These are phyloP conservation scores for Ophiosphaerella narmari DNA, from an alignment of 2,329 filamentous ascomycete genomes.

Conservation along the genomic window DNA sequence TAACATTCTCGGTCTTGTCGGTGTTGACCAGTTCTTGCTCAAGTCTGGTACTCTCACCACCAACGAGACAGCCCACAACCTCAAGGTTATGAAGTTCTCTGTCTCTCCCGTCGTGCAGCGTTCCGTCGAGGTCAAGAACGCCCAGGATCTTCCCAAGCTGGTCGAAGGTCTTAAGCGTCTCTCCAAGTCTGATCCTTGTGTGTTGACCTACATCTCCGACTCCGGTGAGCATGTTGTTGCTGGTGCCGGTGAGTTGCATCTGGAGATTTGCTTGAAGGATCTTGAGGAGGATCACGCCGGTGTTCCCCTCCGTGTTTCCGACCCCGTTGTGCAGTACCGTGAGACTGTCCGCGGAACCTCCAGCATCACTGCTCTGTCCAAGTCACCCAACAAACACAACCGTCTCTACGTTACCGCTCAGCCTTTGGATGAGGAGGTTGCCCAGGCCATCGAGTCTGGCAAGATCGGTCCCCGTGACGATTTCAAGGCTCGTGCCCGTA, in stretches of 20 bases:
- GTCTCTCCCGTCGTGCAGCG: conserved; percentile 98
- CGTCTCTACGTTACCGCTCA: conserved; percentile 95
- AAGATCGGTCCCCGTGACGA: conserved; percentile 95
- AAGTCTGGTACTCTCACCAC: conserved; percentile 99
- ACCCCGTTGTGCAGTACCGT: conserved; percentile 98
- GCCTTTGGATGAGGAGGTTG: conserved; percentile 90
- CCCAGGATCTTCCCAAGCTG: conserved; percentile 98
- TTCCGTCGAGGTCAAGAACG: conserved; percentile 99
- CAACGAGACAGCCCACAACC: conserved; percentile 96
- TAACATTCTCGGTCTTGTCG: conserved; percentile 99
- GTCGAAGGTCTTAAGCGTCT: conserved; percentile 99
- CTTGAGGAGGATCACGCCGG: conserved; percentile 98
- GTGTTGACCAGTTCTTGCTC: conserved; percentile 99
- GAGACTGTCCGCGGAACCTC: conserved; percentile 87
- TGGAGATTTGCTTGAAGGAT: conserved; percentile 99
- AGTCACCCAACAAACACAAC: conserved; percentile 99
- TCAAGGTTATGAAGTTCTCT: conserved; percentile 99
- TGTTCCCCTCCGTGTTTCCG: conserved; percentile 96
- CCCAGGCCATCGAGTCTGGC: conserved; percentile 85
- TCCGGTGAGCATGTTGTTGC: conserved; percentile 99
- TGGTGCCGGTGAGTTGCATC: conserved; percentile 98
- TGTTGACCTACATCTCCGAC: conserved; percentile 84
- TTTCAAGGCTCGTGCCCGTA: conserved; percentile 96
- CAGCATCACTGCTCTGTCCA: conserved; percentile 95
- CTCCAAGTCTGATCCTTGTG: conserved; percentile 99